A percentile compares a stretch with the other conserved stretches of the same genome.
Evolutionary conservation across 2,329 filamentous ascomycete species (phyloP).

Genomic region (Coniochaeta sp.): DNA sequence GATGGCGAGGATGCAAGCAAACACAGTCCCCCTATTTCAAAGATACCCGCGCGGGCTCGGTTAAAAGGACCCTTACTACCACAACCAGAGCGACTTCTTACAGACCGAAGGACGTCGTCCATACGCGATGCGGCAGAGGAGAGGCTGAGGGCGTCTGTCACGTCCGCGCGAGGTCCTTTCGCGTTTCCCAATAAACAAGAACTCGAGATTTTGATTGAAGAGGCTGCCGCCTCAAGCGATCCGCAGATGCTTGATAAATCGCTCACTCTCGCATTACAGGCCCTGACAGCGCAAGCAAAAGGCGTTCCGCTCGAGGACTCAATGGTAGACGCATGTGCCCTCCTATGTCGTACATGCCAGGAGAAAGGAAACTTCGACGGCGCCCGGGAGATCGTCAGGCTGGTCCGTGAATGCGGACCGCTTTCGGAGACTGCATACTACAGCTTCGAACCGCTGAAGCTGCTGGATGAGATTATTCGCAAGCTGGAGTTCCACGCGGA

Average conservation of each 20-base stretch:
- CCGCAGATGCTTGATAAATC: neutral
- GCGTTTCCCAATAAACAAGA: slow-evolving; percentile 8
- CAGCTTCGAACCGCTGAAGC: slow-evolving; percentile 23
- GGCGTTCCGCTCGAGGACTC: neutral
- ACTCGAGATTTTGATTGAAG: slow-evolving; percentile 8
- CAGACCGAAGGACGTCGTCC: neutral
- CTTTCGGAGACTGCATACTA: slow-evolving; percentile 26
- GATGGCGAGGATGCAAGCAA: neutral
- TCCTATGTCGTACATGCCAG: slow-evolving; percentile 25
- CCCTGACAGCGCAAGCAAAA: neutral
- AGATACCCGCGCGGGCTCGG: neutral
- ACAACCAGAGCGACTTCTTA: neutral
- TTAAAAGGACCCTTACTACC: neutral
- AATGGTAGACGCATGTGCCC: slow-evolving; percentile 16
- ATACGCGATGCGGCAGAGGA: neutral
- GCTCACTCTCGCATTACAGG: neutral
- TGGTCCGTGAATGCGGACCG: slow-evolving; percentile 16
- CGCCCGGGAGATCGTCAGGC: slow-evolving; percentile 22
- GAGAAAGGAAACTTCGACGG: slow-evolving; percentile 19
- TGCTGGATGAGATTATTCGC: slow-evolving; percentile 22
- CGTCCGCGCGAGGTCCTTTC: neutral
- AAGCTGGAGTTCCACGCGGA: slow-evolving; percentile 4
- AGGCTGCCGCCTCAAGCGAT: neutral
- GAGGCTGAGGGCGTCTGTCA: neutral
- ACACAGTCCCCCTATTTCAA: neutral